These are phyloP conservation scores for Telopea speciosissima DNA, from an alignment of 177 flowering plant species.

Conservation along the genomic window DNA sequence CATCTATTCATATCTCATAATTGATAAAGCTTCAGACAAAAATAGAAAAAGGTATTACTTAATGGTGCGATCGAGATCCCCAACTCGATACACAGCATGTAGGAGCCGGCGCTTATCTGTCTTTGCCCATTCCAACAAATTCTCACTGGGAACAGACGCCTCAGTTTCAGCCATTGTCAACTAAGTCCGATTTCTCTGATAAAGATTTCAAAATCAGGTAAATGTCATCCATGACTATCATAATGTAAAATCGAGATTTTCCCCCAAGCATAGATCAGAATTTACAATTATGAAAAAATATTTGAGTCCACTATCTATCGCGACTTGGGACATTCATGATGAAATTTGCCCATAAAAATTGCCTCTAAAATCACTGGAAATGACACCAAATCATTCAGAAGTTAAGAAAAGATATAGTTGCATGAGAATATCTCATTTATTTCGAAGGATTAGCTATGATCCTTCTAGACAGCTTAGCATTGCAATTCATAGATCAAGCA, in stretches of 20 bases:
- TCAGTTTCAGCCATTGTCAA: constrained; percentile 42
- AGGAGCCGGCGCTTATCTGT: constrained; percentile 70
- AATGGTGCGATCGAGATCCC: constrained; percentile 78
- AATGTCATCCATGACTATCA: background rate
- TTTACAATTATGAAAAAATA: background rate
- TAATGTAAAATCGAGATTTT: no score
- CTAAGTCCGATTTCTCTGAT: background rate
- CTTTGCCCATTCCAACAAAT: constrained; percentile 65
- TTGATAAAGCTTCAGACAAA: background rate
- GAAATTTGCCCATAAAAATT: no score
- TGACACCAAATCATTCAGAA: no score
- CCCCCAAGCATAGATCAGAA: background rate
- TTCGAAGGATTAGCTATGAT: no score
- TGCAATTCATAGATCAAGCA: no score
- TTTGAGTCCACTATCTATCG: background rate
- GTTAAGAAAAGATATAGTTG: no score
- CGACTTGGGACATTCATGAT: no score
- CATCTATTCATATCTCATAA: background rate
- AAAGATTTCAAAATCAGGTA: background rate
- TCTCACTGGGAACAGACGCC: constrained; percentile 21
- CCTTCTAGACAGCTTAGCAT: no score
- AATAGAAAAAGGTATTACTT: constrained; percentile 32
- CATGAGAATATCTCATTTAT: no score
- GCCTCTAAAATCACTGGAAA: no score
- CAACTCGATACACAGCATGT: constrained; percentile 87